Percentiles rank a stretch among this genome's conserved stretches.
Evolutionary conservation across 2,329 filamentous ascomycete species (phyloP).

Genomic region (Blastomyces emzantsi): DNA sequence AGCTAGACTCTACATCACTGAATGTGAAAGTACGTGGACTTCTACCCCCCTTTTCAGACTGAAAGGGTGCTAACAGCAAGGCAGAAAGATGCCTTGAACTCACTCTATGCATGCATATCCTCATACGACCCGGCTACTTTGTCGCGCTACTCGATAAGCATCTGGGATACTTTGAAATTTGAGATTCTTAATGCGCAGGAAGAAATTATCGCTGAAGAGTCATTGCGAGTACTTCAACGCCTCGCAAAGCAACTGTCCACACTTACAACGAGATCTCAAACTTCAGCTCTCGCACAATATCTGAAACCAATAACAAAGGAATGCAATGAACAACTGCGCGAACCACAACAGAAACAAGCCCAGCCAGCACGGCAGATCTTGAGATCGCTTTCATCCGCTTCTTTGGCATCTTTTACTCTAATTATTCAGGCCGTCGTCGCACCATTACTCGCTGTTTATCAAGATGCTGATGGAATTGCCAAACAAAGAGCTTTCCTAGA

Average conservation of each 20-base stretch:
- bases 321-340: conserved; percentile 58
- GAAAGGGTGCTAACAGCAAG: conserved; percentile 16
- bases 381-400: conserved; percentile 47
- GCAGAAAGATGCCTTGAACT: conserved; percentile 55
- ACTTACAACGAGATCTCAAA: conserved; percentile 29
- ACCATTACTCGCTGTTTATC: conserved; percentile 50
- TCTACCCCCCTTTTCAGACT: neutral
- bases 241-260: conserved; percentile 49
- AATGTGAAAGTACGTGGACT: conserved; percentile 50
- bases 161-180: conserved; percentile 62
- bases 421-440: conserved; percentile 50
- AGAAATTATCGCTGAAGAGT: conserved; percentile 53
- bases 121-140: conserved; percentile 52
- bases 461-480: conserved; percentile 51
- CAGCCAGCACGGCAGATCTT: conserved; percentile 55
- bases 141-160: conserved; percentile 53
- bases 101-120: conserved; percentile 51
- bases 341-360: conserved; percentile 60
- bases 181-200: conserved; percentile 60
- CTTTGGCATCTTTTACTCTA: conserved; percentile 46
- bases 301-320: conserved; percentile 55
- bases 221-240: conserved; percentile 46
- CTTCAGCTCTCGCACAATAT: conserved; percentile 43
- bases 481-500: conserved; percentile 56
- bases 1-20: conserved; percentile 58